phyloP scores from a whole-genome alignment of 306 rosid species.

The Vicia sativa region DNA sequence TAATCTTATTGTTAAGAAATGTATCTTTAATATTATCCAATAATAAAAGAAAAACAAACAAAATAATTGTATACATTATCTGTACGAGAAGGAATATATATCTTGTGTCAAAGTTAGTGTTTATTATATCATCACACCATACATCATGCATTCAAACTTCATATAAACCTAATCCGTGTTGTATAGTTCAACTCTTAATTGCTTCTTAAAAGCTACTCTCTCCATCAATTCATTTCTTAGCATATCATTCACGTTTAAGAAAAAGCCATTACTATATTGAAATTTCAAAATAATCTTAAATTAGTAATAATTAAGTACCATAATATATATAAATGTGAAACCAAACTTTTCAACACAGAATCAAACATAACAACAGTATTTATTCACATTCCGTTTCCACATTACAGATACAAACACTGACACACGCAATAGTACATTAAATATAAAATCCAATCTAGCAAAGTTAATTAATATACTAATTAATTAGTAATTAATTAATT shows the following conservation, averaged over 20 bases:
- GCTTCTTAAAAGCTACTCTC: conserved; percentile 12
- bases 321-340: too few species aligned
- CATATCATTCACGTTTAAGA: conserved; percentile 18
- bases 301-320: background rate
- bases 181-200: background rate
- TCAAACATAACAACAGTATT: background rate
- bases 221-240: too few species aligned
- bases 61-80: too few species aligned
- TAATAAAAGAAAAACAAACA: too few species aligned
- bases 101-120: too few species aligned
- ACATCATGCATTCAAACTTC: background rate
- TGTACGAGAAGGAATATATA: too few species aligned
- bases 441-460: background rate
- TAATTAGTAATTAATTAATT: conserved; percentile 2
- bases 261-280: background rate
- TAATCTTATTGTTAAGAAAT: too few species aligned
- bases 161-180: background rate
- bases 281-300: background rate
- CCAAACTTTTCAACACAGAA: conserved; percentile 8
- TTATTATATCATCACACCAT: background rate
- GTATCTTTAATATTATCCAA: too few species aligned
- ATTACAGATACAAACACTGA: conserved; percentile 11
- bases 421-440: conserved; percentile 5
- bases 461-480: background rate
- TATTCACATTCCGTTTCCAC: conserved; percentile 22